Evolutionary conservation across 2,329 filamentous ascomycete genomes (phyloP).

Genomic region (Colletotrichum chrysophilum): DNA sequence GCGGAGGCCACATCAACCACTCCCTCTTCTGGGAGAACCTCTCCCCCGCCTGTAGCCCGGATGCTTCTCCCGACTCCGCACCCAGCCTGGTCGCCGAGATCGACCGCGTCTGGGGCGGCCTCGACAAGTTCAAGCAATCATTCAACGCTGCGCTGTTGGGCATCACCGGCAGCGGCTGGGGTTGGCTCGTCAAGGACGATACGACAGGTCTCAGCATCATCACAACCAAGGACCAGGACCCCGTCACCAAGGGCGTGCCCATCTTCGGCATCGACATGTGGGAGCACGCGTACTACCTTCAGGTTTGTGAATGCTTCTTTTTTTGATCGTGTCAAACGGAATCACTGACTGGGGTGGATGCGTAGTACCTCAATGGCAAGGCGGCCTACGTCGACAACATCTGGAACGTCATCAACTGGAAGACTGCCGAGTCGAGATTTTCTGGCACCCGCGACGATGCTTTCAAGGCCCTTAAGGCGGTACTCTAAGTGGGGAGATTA

Average conservation of each 20-base stretch:
- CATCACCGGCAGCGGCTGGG: slow-evolving; percentile 87
- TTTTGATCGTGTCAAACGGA: not conserved
- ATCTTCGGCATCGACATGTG: slow-evolving; percentile 87
- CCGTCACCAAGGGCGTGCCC: slow-evolving; percentile 68
- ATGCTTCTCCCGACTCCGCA: slow-evolving; percentile 60
- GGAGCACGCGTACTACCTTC: slow-evolving; percentile 92
- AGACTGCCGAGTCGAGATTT: slow-evolving; percentile 69
- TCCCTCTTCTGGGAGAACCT: slow-evolving; percentile 91
- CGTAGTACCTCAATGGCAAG: slow-evolving; percentile 78
- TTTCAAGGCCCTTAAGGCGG: slow-evolving; percentile 49
- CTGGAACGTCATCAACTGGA: slow-evolving; percentile 83
- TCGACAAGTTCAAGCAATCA: slow-evolving; percentile 68
- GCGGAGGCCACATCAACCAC: slow-evolving; percentile 93
- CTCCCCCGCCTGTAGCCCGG: slow-evolving; percentile 61
- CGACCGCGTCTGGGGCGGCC: slow-evolving; percentile 68
- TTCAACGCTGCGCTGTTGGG: slow-evolving; percentile 71
- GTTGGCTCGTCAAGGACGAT: slow-evolving; percentile 77
- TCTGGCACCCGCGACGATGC: slow-evolving; percentile 50
- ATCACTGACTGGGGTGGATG: slow-evolving; percentile 21
- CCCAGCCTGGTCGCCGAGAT: slow-evolving; percentile 68
- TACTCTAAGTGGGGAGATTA: slow-evolving; percentile 35
- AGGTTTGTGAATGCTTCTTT: slow-evolving; percentile 49
- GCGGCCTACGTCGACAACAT: slow-evolving; percentile 77
- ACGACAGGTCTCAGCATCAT: slow-evolving; percentile 69
- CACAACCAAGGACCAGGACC: slow-evolving; percentile 88